Percentiles rank a stretch among this genome's conserved stretches.
Conservation (phyloP, 192 early-diverging fungal genomes). For the Backusella morwellensis region DNA sequence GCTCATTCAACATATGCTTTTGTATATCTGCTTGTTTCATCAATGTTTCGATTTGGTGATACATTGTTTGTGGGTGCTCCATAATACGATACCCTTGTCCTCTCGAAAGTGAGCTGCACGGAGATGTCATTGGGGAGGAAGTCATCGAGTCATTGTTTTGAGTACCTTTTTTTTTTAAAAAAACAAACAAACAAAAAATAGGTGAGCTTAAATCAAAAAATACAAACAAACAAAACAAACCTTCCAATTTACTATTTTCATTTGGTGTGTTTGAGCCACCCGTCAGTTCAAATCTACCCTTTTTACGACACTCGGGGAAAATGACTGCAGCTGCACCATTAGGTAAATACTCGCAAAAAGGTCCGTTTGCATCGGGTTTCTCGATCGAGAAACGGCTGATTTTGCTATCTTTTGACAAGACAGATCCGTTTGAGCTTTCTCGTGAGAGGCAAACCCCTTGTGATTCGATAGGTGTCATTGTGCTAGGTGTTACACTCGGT, state of each 20-base stretch:
- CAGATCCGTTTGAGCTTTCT: slow-evolving; percentile 14
- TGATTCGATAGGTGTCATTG: slow-evolving; percentile 9
- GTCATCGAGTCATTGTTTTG: background rate
- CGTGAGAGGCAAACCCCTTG: slow-evolving; percentile 7
- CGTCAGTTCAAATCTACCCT: slow-evolving; percentile 39
- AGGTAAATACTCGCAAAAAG: background rate
- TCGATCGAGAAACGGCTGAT: slow-evolving; percentile 21
- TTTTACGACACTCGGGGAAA: slow-evolving; percentile 27
- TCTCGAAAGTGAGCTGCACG: slow-evolving; percentile 9
- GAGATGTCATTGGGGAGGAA: slow-evolving; percentile 2
- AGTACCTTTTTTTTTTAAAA: background rate
- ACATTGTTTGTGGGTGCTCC: background rate
- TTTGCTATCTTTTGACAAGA: slow-evolving; percentile 10
- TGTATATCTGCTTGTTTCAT: slow-evolving; percentile 13
- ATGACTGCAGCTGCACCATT: background rate
- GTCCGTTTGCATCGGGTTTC: background rate
- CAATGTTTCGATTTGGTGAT: slow-evolving; percentile 11
- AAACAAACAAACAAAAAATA: background rate
- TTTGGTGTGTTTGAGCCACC: slow-evolving; percentile 6
- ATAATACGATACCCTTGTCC: slow-evolving; percentile 13
- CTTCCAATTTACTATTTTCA: background rate
- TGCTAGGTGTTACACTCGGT: background rate
- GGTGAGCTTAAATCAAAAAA: background rate
- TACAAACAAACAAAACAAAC: background rate
- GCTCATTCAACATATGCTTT: slow-evolving; percentile 4